These are phyloP conservation scores for Neovahlkampfia damariscottae DNA, from an alignment of 78 protist genomes.

Conservation along the genomic window DNA sequence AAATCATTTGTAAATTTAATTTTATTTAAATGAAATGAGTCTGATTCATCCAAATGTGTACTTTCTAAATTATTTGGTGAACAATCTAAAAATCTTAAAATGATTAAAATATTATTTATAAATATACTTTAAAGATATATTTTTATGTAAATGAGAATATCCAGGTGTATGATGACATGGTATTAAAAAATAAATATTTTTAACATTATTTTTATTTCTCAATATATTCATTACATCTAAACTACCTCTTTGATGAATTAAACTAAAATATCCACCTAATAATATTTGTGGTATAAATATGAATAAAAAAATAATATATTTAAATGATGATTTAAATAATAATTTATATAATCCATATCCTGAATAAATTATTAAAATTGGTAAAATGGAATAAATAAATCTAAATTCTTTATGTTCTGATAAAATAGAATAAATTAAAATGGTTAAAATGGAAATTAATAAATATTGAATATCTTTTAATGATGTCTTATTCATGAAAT, in stretches of 20 bases:
- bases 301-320: background rate
- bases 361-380: background rate
- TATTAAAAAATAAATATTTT: background rate
- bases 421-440: background rate
- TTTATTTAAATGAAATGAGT: background rate
- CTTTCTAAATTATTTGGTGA: background rate
- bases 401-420: background rate
- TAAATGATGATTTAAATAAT: background rate
- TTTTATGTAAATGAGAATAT: background rate
- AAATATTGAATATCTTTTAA: too few species aligned
- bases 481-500: too few species aligned
- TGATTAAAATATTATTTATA: too few species aligned
- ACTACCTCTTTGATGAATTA: background rate
- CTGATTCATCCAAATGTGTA: background rate
- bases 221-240: background rate
- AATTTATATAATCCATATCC: background rate
- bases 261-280: background rate
- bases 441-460: too few species aligned
- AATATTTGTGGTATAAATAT: background rate
- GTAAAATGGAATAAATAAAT: background rate
- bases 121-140: too few species aligned
- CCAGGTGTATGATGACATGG: background rate
- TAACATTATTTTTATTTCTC: background rate
- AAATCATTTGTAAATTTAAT: background rate
- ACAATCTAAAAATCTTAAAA: background rate